Evolutionary conservation across 495 filamentous ascomycete genomes (phyloP), one percentile per base, ranked within the genome.

Genomic region (Cercophora sp.): DNA sequence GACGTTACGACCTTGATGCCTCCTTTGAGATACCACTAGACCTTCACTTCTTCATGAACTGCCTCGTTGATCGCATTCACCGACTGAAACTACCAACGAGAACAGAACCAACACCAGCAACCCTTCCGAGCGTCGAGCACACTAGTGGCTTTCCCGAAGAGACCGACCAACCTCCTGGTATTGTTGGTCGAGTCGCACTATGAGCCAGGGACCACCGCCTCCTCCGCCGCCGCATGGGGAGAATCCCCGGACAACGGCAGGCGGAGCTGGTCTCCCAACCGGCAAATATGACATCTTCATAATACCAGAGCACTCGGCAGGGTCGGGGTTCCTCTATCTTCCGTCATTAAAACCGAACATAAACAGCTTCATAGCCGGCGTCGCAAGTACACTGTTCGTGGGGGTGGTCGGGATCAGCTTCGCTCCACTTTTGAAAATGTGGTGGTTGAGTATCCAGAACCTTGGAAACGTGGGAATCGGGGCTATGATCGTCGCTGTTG

Each of bases 251-350:
- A 69, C 65, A 34, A 58, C 71, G 52, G 51, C 56, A 48, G 75
- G 64, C 42, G 73, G 73, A 35, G 64, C 69, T 8, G 86, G 83
- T 48, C 76, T 94, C 2, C 90, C 89, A 0, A 70, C 82, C 0
- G 89, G 90, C 24, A 90, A 91, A 64, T 97, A 94, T 73, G 92
- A 97, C 70, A 94, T 96, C 70, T 96, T 96, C 72, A 85, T 98
- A 59, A 90, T 98, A 51, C 92, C 93, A 2, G 88, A 88, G n/a
- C 89, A 96, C 63, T 91, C 90, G 8, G 79, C 91, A 10, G 93
- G 93, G 52, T 79, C 82, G 0, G 93, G 93, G 9, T 96, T 98
- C 66, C 73, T 98, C 8, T 98, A 98, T 68, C 82, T 98, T 19
- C 93, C 93, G 0, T 96, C 89, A 0, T 67, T 98, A 24, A 79